Base-by-base conservation (phyloP, 2,329 filamentous ascomycete genomes). In the Sporothrix euskadiensis region DNA sequence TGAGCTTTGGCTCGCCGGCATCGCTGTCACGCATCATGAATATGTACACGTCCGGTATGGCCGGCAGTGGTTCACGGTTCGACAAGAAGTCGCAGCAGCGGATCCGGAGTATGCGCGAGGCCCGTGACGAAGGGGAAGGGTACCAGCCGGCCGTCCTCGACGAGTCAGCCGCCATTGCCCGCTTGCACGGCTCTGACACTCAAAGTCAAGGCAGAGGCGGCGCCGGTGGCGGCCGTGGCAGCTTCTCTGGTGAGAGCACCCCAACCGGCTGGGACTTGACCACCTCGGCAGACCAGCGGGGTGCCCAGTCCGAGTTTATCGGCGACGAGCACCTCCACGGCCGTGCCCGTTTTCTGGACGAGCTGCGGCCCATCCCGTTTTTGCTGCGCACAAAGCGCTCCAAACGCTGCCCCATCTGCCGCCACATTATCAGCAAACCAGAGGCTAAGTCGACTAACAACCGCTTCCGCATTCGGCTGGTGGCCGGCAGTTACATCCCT, bases 391-490 rank as follows among this genome's bases (percentile, higher is more conserved):
- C 95, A 0, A 98, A 98, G 80, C 92, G 95, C 52, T 94, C 94
- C 26, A 98, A 98, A 83, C 93, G 96, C 63, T 99, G 96, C 82
- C 92, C 93, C 69, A 88, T 91, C 12, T 99, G 96, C 83, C 91
- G 96, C 14, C 95, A 98, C 83, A 98, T 98, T 80, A 91, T 99
- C 77, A 92, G 94, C 75, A 97, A 97, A 81, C 96, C 95, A 16
- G 96, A 99, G 82, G 89, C 91, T 74, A 99, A 98, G 82, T 91
- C 97, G 44, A 89, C 90, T 65, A 95, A 92, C 71, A 96, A 92
- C 7, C 91, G 94, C 41, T 98, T 96, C 87, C 92, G 95, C 78
- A 98, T 99, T 81, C 92, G 93, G 72, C 88, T 98, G 0, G 90
- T 98, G 5, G 97, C 96, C 30, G 88, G 91, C 72, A 94, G 91